Evolutionary conservation across 768 basidiomycete genomes (phyloP).

Genomic region (Astraeus odoratus): DNA sequence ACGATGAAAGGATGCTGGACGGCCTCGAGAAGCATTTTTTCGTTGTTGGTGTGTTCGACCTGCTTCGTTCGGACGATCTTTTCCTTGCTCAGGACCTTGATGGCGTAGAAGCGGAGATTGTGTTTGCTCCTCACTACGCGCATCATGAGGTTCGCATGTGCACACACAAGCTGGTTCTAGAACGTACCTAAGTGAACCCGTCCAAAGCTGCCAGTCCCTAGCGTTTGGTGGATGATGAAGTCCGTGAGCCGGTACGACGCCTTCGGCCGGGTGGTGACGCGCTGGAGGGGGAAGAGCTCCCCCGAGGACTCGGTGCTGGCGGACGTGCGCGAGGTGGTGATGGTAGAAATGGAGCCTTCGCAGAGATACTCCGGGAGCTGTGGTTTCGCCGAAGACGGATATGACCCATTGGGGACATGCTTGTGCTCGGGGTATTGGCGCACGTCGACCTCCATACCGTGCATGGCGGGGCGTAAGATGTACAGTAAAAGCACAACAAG

Average conservation of each 20-base stretch:
- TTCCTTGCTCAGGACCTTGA: slow-evolving; percentile 92
- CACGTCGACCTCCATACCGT: slow-evolving; percentile 14
- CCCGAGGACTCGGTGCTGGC: slow-evolving; percentile 38
- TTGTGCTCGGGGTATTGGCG: neutral
- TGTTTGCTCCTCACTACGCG: slow-evolving; percentile 78
- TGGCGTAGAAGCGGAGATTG: slow-evolving; percentile 92
- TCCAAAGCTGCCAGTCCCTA: slow-evolving; percentile 96
- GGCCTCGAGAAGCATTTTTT: slow-evolving; percentile 76
- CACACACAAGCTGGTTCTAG: neutral
- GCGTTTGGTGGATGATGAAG: slow-evolving; percentile 73
- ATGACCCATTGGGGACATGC: neutral
- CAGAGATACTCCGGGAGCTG: slow-evolving; percentile 37
- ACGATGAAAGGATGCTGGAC: slow-evolving; percentile 92
- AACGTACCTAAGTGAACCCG: slow-evolving; percentile 81
- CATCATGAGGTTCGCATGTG: neutral
- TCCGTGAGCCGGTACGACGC: slow-evolving; percentile 68
- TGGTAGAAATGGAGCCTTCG: slow-evolving; percentile 57
- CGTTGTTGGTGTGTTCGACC: slow-evolving; percentile 95
- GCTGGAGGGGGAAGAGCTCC: slow-evolving; percentile 27
- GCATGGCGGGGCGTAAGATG: neutral
- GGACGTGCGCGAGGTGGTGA: slow-evolving; percentile 48
- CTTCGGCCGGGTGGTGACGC: slow-evolving; percentile 42
- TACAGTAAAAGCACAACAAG: neutral
- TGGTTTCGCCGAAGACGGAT: neutral
- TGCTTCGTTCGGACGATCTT: slow-evolving; percentile 91